Base-by-base conservation (phyloP, 495 filamentous ascomycete genomes). In the Letharia lupina region DNA sequence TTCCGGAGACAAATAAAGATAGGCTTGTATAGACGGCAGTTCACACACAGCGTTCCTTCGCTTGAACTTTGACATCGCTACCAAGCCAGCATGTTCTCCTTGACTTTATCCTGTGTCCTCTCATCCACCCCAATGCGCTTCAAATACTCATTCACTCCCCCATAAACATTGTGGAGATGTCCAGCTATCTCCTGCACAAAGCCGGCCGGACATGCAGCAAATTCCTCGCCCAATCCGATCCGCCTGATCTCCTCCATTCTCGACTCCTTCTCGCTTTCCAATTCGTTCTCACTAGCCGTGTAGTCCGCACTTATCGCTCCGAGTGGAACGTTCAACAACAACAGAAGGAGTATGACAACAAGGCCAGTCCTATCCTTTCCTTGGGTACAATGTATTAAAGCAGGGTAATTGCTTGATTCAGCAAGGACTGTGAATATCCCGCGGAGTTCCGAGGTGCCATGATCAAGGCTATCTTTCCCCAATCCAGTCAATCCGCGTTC, bases 361-460 rank as follows among this genome's bases (percentile, higher is more conserved):
- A 94, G 77, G 0, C 91, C 91, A 0, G 91, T 94, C 0, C 90
- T 83, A 72, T 95, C 91, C 71, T 96, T 96, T 45, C 91, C 91
- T 72, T 94, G 89, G 5, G 90, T 92, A 76, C 91, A 95, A 77
- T 94, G 91, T 8, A 93, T 72, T 4, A 93, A 72, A 8, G 85
- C 66, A 0, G 90, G 89, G 50, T 86, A 87, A 20, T 79, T 75
- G 5, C 69, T 65, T 8, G 77, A 68, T 6, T 78, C 68, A 11
- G 79, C 77, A 42, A 84, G 73, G 13, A 83, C 60, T 8, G 82
- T 78, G 54, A 88, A 85, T 11, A 84, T 70, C 37, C 82, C 72
- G 10, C 78, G 80, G 28, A 96, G 83, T 74, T 93, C 89, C 4
- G 71, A 65, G 0, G 77, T 79, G 61, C 84, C 87, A 52, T 83